These are phyloP conservation scores for Ophiognomonia clavigignenti-juglandacearum DNA, from an alignment of 2,329 filamentous ascomycete species.

Conservation along the genomic window DNA sequence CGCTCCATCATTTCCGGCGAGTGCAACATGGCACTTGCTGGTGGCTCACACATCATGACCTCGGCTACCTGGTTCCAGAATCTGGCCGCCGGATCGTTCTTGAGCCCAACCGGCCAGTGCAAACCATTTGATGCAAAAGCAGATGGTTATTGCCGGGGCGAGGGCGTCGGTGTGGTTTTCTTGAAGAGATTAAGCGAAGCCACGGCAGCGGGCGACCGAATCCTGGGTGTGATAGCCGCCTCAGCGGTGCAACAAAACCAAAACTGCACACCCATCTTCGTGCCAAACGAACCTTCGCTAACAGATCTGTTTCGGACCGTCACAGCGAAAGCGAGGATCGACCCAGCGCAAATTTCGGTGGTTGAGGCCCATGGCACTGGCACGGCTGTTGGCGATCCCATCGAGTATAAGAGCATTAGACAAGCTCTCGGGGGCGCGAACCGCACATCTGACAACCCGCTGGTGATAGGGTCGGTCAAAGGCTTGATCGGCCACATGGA, in stretches of 20 bases:
- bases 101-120: slow-evolving; percentile 26
- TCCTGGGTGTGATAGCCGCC: slow-evolving; percentile 33
- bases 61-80: slow-evolving; percentile 15
- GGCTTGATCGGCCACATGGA: slow-evolving; percentile 5
- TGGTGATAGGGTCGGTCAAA: slow-evolving; percentile 7
- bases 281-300: slow-evolving; percentile 21
- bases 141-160: slow-evolving; percentile 48
- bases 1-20: slow-evolving; percentile 23
- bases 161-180: slow-evolving; percentile 38
- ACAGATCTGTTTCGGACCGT: slow-evolving; percentile 25
- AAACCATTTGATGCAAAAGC: slow-evolving; percentile 27
- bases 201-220: slow-evolving; percentile 38
- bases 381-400: slow-evolving; percentile 34
- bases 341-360: slow-evolving; percentile 21
- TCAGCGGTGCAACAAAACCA: slow-evolving; percentile 32
- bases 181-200: slow-evolving; percentile 44
- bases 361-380: slow-evolving; percentile 40
- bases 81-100: slow-evolving; percentile 25
- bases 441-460: background rate
- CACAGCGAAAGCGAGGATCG: slow-evolving; percentile 20
- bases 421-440: slow-evolving; percentile 23
- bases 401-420: slow-evolving; percentile 26
- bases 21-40: slow-evolving; percentile 25
- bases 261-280: slow-evolving; percentile 28
- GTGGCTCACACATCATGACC: slow-evolving; percentile 25